Evolutionary conservation across 75 land plant genomes (phyloP), one percentile per base, ranked within the genome.

Genomic region (Picea glauca): DNA sequence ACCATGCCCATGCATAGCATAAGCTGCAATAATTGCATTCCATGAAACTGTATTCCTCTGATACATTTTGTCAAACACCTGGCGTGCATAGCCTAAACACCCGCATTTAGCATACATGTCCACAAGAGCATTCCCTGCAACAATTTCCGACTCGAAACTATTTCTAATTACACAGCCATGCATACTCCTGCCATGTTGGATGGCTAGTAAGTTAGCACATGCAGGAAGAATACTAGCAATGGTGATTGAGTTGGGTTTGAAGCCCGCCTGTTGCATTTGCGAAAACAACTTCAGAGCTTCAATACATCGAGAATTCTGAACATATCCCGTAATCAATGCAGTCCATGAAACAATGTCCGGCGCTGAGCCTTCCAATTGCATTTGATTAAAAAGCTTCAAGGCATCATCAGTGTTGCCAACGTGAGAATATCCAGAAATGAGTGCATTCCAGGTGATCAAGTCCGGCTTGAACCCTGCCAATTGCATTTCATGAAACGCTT

Each of bases 331-430:
- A 66, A 91, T 82, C 0, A 90, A 35, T 14, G 92, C 91, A 21
- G 90, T 87, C 89, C 90, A 93, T 35, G 90, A 82, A 23, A 86
- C 83, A 73, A 84, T 83, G 76, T 93, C 90, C 17, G 89, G 92
- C 67, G 75, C 78, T 64, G 85, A 75, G 32, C 91, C 93, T 32
- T 74, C 81, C n/a, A 6, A 56, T 6, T 59, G 63, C 94, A 92
- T 90, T 62, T 31, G 32, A 2, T 46, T 13, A 50, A 90, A 81
- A 30, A 83, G 60, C 26, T 78, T 61, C 61, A 78, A 18, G 13
- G 90, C 93, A 83, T 78, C 84, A 6, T 5, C 58, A 26, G 78
- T 75, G 5, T 87, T 79, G 13, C 90, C 92, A 11, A 11, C 68
- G 14, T 77, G 86, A 18, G 92, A 79, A 72, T 87, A 90, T n/a